Evolutionary conservation across 1,284 basidiomycete species (phyloP), one percentile per base, ranked within the genome.

Genomic region (Cutaneotrichosporon dermatis): DNA sequence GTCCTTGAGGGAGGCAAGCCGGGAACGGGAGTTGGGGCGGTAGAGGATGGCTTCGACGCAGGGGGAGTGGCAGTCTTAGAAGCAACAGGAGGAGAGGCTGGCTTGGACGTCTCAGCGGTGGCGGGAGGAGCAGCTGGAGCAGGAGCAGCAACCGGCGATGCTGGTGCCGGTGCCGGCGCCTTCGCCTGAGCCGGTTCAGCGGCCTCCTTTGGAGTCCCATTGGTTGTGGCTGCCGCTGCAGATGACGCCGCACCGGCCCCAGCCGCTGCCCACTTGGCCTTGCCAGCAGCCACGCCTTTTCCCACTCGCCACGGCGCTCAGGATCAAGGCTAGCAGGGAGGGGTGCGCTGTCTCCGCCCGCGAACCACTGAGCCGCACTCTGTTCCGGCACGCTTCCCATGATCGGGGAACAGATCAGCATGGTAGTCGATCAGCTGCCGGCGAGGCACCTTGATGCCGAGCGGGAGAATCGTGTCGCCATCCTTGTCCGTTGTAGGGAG

Each of bases 341-440:
- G 4, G 75, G 72, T 1, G 42, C 36, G 15, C 64, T 68, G 51
- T 79, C 71, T 2, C 61, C 58, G 6, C 78, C 79, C 1, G 59
- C 46, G 4, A 76, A 57, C 79, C 79, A 80, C 6, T 71, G 67
- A n/a, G 41, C 35, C 0, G 69, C 67, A 0, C 57, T 61, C 58
- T 79, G 77, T 15, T 76, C 77, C 11, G 79, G 69, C 4, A 71
- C 75, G 71, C 50, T 34, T 25, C 73, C 69, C 0, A 50, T 9
- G 11, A 76, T 76, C 72, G 9, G 80, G 80, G 54, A 72, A 80
- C 33, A 80, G 65, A 49, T 80, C 79, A 3, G 66, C 64, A 54
- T 80, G 77, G 54, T 76, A 81, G 60, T 81, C 80, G 48, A 81
- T 72, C 49, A 80, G 72, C 56, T 79, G 78, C 53, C 79, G 62